Base-by-base conservation (phyloP, 2,329 filamentous ascomycete species). In the Chrysoporthe puriensis region DNA sequence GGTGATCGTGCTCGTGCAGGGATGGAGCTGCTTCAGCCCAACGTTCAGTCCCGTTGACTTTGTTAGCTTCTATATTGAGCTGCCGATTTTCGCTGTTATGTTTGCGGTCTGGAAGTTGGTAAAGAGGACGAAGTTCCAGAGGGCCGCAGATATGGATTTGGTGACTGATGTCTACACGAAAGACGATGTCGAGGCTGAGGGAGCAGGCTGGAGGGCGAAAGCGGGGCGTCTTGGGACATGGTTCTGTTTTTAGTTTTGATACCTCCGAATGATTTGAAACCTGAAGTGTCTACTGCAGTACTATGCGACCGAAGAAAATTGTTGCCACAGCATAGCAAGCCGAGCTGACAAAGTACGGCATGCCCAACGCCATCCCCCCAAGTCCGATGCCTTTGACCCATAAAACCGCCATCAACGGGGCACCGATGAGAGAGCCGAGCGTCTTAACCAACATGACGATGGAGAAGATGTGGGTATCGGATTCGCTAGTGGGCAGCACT, bases 31-130 rank as follows among this genome's bases (percentile, higher is more conserved):
- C 64, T 90, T 91, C 77, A 88, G 84, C 54, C 87, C 86, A 3
- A 76, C 69, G 1, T 91, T 90, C 72, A 80, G 82, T 60, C 79
- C 77, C 1, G 86, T 90, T 14, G 82, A 85, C 72, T 90, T 91
- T 72, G 85, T 91, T 59, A 88, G 85, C 68, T 87, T 82, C 70
- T 90, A 91, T 72, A 82, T 91, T 48, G 86, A 90, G 76, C 76
- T 90, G 34, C 85, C 87, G 0, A 72, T 90, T 67, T 88, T 90
- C 82, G 70, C 85, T 18, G 74, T 84, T 16, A 84, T 87, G 77
- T 84, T 82, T 71, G 46, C 87, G 8, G 80, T 73, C 0, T 90
- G 87, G 87, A 89, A 88, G 73, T 18, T 74, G 13, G 34, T 71
- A 52, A 73, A 73, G 66, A 62, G 58, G 58, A 74, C 73, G 5